Percentiles rank a stretch among this genome's conserved stretches.
phyloP scores from a whole-genome alignment of 305 asterid species.

The Coffea humblotiana region DNA sequence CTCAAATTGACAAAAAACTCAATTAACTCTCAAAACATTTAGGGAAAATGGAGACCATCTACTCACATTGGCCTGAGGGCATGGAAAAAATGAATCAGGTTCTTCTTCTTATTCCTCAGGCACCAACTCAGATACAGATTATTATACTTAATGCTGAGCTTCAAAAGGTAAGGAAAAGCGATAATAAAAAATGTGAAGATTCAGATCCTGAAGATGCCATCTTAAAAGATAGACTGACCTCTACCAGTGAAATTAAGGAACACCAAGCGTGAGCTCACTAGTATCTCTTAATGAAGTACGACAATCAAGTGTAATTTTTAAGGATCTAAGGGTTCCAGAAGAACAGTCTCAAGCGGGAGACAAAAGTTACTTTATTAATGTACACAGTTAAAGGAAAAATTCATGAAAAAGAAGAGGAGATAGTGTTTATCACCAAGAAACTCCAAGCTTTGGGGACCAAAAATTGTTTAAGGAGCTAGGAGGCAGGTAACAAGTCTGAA shows the following conservation, averaged over 20 bases:
- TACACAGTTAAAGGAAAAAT: slow-evolving; percentile 22
- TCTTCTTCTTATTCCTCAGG: slow-evolving; percentile 29
- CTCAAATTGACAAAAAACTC: too few relatives aligned
- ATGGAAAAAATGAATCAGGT: slow-evolving; percentile 24
- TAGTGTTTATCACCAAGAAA: slow-evolving; percentile 20
- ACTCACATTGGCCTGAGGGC: slow-evolving; percentile 6
- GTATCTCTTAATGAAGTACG: slow-evolving; percentile 20
- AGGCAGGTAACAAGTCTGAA: slow-evolving; percentile 39
- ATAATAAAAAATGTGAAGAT: slow-evolving; percentile 25
- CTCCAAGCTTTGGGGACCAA: slow-evolving; percentile 24
- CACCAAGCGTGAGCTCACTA: slow-evolving; percentile 13
- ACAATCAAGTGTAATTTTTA: slow-evolving; percentile 27
- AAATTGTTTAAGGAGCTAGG: slow-evolving; percentile 31
- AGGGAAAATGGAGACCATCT: too few relatives aligned
- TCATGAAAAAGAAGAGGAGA: slow-evolving; percentile 29
- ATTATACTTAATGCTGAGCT: slow-evolving; percentile 22
- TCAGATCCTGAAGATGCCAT: slow-evolving; percentile 53
- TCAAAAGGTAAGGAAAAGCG: slow-evolving; percentile 13
- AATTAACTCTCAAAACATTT: too few relatives aligned
- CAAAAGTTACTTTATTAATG: slow-evolving; percentile 24
- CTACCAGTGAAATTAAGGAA: slow-evolving; percentile 54
- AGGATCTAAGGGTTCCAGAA: slow-evolving; percentile 38
- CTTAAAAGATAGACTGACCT: slow-evolving; percentile 57
- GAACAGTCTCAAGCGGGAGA: slow-evolving; percentile 30
- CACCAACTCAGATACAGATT: slow-evolving; percentile 46